Evolutionary conservation across 148 eudicot species (phyloP).

Genomic region (Camellia granthamiana): DNA sequence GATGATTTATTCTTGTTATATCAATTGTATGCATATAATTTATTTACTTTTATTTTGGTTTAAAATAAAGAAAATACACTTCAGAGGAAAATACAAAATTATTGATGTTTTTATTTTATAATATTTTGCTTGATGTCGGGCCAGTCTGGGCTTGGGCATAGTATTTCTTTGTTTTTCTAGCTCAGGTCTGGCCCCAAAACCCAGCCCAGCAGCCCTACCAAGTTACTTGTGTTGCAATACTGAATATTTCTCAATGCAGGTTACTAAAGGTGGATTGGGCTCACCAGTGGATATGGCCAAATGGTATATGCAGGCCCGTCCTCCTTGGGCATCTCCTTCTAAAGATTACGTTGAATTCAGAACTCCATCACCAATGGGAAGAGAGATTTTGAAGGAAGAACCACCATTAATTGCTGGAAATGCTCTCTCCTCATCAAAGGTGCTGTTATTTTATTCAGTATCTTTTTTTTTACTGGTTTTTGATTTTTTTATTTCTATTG

Average conservation of each 20-base stretch:
- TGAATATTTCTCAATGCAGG: slow-evolving; percentile 33
- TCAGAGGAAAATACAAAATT: too few relatives aligned
- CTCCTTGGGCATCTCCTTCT: slow-evolving; percentile 72
- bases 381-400: slow-evolving; percentile 42
- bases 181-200: too few relatives aligned
- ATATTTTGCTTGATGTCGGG: too few relatives aligned
- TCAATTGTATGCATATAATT: too few relatives aligned
- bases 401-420: slow-evolving; percentile 36
- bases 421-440: slow-evolving; percentile 44
- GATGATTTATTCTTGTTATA: not conserved
- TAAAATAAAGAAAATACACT: too few relatives aligned
- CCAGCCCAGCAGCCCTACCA: not conserved
- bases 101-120: too few relatives aligned
- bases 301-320: slow-evolving; percentile 75
- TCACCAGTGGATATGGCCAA: slow-evolving; percentile 89
- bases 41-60: too few relatives aligned
- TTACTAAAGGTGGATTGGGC: slow-evolving; percentile 36
- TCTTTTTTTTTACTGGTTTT: not conserved
- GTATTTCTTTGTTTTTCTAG: too few relatives aligned
- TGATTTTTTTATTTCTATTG: not conserved
- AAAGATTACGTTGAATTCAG: slow-evolving; percentile 34
- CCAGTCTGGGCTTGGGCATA: too few relatives aligned
- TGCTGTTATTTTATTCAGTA: not conserved
- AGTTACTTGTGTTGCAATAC: not conserved
- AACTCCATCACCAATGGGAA: slow-evolving; percentile 48